phyloP scores from a whole-genome alignment of 2,329 filamentous ascomycete genomes.

The Lomentospora prolificans region DNA sequence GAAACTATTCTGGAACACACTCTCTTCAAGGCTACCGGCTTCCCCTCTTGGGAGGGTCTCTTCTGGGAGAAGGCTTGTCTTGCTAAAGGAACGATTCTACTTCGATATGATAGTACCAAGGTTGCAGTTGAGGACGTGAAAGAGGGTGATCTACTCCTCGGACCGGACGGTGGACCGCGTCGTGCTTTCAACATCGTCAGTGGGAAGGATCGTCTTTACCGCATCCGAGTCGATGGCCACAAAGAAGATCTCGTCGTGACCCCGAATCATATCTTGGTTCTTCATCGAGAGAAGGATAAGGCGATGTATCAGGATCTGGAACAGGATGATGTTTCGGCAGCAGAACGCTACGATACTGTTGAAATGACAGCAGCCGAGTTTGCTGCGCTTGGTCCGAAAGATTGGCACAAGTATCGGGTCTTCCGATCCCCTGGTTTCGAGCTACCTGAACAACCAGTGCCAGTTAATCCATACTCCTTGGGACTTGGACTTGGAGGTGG shows the following conservation, averaged over 20 bases:
- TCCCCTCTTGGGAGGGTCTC: slow-evolving; percentile 91
- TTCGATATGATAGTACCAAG: slow-evolving; percentile 32
- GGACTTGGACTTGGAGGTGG: background rate
- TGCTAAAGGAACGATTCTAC: slow-evolving; percentile 21
- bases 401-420: slow-evolving; percentile 24
- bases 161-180: slow-evolving; percentile 35
- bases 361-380: slow-evolving; percentile 37
- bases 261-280: slow-evolving; percentile 36
- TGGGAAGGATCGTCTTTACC: slow-evolving; percentile 36
- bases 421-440: slow-evolving; percentile 25
- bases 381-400: slow-evolving; percentile 25
- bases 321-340: slow-evolving; percentile 10
- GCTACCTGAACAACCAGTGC: slow-evolving; percentile 14
- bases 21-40: slow-evolving; percentile 91
- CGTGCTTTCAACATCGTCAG: slow-evolving; percentile 39
- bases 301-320: slow-evolving; percentile 1
- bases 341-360: slow-evolving; percentile 26
- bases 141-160: slow-evolving; percentile 37
- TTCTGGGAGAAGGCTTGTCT: slow-evolving; percentile 67
- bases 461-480: slow-evolving; percentile 7
- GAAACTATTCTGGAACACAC: slow-evolving; percentile 97
- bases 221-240: slow-evolving; percentile 30
- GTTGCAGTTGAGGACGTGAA: slow-evolving; percentile 37
- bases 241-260: slow-evolving; percentile 40
- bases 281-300: slow-evolving; percentile 22